Evolutionary conservation across 805 yeast genomes (phyloP).

Genomic region (Hanseniaspora osmophila): DNA sequence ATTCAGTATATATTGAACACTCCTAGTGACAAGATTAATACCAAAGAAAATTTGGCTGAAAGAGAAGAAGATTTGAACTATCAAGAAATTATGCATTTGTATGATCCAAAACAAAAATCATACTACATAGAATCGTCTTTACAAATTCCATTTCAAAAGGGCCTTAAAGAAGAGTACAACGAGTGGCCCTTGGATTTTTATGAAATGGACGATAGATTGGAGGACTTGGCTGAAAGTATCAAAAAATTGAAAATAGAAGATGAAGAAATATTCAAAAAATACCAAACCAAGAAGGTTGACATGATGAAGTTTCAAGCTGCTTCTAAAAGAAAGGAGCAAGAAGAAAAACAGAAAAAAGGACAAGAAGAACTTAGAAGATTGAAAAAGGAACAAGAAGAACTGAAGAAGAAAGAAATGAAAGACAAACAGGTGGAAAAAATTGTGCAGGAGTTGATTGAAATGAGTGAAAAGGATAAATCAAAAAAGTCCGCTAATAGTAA

Average conservation of each 20-base stretch:
- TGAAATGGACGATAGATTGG: not conserved
- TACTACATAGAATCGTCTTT: not conserved
- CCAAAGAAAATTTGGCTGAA: not conserved
- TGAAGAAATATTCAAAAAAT: not conserved
- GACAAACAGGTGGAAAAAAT: slow-evolving; percentile 1
- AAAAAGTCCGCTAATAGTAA: not conserved
- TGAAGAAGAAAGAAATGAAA: slow-evolving; percentile 1
- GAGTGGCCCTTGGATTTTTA: not conserved
- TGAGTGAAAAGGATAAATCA: not conserved
- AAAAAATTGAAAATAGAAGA: not conserved
- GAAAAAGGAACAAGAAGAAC: slow-evolving; percentile 5
- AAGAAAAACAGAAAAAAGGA: slow-evolving; percentile 7
- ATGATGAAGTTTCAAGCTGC: slow-evolving; percentile 16
- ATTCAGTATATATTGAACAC: not conserved
- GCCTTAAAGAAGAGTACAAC: not conserved
- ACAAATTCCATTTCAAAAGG: not conserved
- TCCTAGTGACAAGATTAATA: not conserved
- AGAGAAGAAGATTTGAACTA: not conserved
- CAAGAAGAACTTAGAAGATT: slow-evolving; percentile 1
- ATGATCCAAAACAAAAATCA: not conserved
- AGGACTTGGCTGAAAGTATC: not conserved
- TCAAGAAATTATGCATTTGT: not conserved
- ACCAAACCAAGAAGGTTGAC: slow-evolving; percentile 4
- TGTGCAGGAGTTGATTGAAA: not conserved
- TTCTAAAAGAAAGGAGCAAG: slow-evolving; percentile 7